These are phyloP conservation scores for Ogataea neopini DNA, from an alignment of 805 yeast genomes.

Conservation along the genomic window DNA sequence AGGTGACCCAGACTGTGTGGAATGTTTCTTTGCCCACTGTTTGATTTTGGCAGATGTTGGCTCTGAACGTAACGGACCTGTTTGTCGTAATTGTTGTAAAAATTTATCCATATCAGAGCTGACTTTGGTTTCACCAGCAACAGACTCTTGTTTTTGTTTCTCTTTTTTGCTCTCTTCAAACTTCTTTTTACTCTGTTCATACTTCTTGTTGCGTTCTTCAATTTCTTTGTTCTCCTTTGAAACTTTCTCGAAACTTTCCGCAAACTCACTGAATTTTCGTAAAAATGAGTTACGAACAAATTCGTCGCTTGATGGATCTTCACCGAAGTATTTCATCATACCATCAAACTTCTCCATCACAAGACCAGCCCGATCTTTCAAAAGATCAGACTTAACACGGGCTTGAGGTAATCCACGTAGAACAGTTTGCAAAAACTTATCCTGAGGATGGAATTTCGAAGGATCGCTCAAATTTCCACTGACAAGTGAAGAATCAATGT, in stretches of 20 bases:
- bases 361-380: constrained; percentile 62
- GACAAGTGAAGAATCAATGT: constrained; percentile 71
- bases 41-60: constrained; percentile 78
- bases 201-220: constrained; percentile 78
- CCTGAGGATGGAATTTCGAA: constrained; percentile 78
- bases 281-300: constrained; percentile 71
- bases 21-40: constrained; percentile 69
- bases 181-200: constrained; percentile 73
- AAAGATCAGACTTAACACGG: constrained; percentile 60
- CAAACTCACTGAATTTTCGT: constrained; percentile 75
- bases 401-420: constrained; percentile 74
- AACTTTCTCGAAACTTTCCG: constrained; percentile 76
- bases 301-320: constrained; percentile 67
- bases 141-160: constrained; percentile 43
- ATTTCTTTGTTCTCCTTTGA: constrained; percentile 72
- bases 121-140: constrained; percentile 15
- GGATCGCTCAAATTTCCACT: constrained; percentile 87
- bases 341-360: constrained; percentile 66
- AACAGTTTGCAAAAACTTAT: constrained; percentile 62
- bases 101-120: constrained; percentile 75
- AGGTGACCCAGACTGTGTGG: constrained; percentile 33
- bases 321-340: constrained; percentile 87
- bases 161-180: constrained; percentile 45
- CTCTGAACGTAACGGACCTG: constrained; percentile 77
- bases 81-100: constrained; percentile 82